Evolutionary conservation across 257 asterid species (phyloP).

Genomic region (Eustoma russellianum): DNA sequence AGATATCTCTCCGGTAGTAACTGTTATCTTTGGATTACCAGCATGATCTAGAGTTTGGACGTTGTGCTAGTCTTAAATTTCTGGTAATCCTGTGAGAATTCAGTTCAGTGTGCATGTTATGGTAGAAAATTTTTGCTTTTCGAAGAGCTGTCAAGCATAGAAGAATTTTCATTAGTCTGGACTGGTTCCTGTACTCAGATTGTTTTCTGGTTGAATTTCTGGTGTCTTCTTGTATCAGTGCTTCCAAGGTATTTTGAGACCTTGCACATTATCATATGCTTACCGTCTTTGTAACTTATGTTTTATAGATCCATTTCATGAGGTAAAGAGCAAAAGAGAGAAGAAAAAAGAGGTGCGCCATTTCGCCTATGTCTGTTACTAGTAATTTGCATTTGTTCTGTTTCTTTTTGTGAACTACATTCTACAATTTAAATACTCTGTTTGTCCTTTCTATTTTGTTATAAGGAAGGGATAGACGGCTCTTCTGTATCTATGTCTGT

Average conservation of each 20-base stretch:
- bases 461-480: too few relatives aligned
- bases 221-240: neutral
- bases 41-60: too few relatives aligned
- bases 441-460: too few relatives aligned
- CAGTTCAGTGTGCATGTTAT: too few relatives aligned
- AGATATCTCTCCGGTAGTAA: neutral
- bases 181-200: too few relatives aligned
- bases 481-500: too few relatives aligned
- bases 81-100: too few relatives aligned
- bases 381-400: slow-evolving; percentile 2
- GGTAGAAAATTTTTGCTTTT: too few relatives aligned
- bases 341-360: slow-evolving; percentile 84
- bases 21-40: neutral
- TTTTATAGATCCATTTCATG: slow-evolving; percentile 59
- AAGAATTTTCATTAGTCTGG: too few relatives aligned
- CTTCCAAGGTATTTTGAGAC: neutral
- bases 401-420: neutral
- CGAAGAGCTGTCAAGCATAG: too few relatives aligned
- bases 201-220: neutral
- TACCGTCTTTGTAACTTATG: neutral
- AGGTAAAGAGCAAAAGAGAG: slow-evolving; percentile 95
- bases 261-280: neutral
- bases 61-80: too few relatives aligned
- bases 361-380: neutral
- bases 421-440: too few relatives aligned